Evolutionary conservation across 495 filamentous ascomycete genomes (phyloP), one percentile per base, ranked within the genome.

Genomic region (Neurospora tetraspora): DNA sequence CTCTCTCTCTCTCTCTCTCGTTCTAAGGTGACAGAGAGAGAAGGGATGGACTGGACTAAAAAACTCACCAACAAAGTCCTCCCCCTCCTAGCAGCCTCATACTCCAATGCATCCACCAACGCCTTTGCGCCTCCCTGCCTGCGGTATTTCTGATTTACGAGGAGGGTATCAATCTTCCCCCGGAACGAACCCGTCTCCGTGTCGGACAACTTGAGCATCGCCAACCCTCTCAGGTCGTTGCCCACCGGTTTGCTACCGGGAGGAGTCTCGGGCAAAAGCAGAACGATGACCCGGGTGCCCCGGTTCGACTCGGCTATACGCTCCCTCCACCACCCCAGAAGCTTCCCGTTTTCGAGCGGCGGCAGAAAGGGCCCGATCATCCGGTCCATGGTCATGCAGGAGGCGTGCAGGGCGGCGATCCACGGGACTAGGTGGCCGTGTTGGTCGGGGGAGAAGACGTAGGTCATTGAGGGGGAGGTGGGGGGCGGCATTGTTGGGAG

Each of bases 391-490:
- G 76, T 77, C 73, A 83, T 82, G 73, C 82, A 81, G 1, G 77
- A 78, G 18, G 80, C 81, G 71, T 83, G 80, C 23, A 83, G 75
- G 31, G 80, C 81, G 37, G 82, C 82, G 34, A 83, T 77, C 76
- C 81, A 83, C 20, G 82, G 79, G 12, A 77, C 71, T 10, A 83
- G 77, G 71, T 80, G 77, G 69, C 72, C 76, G 71, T 83, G 81
- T 42, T 77, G 74, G 14, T 75, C 72, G 7, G 73, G 75, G 10
- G 78, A 77, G 74, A 82, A 82, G 78, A 79, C 69, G 72, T 77
- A 76, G 14, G 78, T 80, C 75, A 69, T 18, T 20, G 53, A 61
- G 2, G 53, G 53, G 23, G 53, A 61, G 23, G 23, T 3, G 20
- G 23, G 42, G n/a, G 16, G 42, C 18, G 43, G 53, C n/a, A 36